Evolutionary conservation across 352 stramenopile genomes (phyloP).

Genomic region (Peronospora destructor): DNA sequence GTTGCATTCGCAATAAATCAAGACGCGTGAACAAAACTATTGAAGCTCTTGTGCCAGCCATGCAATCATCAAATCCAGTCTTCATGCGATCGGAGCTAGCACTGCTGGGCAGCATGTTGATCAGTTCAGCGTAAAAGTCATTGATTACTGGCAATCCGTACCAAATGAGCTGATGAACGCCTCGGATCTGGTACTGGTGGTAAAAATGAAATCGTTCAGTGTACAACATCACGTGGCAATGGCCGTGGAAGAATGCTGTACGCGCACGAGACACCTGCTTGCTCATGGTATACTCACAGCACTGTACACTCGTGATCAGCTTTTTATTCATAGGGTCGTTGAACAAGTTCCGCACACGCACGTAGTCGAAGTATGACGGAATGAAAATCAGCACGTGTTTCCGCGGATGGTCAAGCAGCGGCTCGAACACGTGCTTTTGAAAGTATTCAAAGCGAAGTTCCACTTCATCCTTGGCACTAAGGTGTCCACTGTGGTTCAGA

Average conservation of each 20-base stretch:
- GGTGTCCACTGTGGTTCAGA: conserved; percentile 13
- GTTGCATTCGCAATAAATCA: conserved; percentile 60
- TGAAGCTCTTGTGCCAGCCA: too few species aligned
- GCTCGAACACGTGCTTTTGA: conserved; percentile 67
- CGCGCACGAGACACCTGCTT: conserved; percentile 62
- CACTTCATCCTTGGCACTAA: conserved; percentile 40
- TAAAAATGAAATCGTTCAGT: conserved; percentile 85
- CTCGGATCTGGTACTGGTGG: conserved; percentile 76
- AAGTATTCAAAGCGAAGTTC: conserved; percentile 75
- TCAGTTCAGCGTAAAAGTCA: conserved; percentile 71
- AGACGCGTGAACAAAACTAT: conserved; percentile 58
- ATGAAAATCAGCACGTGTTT: conserved; percentile 78
- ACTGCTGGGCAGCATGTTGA: too few species aligned
- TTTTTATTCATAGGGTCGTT: conserved; percentile 66
- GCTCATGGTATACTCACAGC: conserved; percentile 83
- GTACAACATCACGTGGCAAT: conserved; percentile 72
- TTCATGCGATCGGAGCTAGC: too few species aligned
- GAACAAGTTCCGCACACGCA: conserved; percentile 82
- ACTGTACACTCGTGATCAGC: conserved; percentile 58
- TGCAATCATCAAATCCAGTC: too few species aligned
- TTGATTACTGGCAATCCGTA: conserved; percentile 60
- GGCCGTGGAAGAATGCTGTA: conserved; percentile 69
- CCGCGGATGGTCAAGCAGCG: conserved; percentile 54
- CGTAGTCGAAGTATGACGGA: conserved; percentile 81
- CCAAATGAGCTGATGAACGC: conserved; percentile 71